Evolutionary conservation across 257 asterid species (phyloP), one percentile per base, ranked within the genome.

Genomic region (Ehretia macrophylla): DNA sequence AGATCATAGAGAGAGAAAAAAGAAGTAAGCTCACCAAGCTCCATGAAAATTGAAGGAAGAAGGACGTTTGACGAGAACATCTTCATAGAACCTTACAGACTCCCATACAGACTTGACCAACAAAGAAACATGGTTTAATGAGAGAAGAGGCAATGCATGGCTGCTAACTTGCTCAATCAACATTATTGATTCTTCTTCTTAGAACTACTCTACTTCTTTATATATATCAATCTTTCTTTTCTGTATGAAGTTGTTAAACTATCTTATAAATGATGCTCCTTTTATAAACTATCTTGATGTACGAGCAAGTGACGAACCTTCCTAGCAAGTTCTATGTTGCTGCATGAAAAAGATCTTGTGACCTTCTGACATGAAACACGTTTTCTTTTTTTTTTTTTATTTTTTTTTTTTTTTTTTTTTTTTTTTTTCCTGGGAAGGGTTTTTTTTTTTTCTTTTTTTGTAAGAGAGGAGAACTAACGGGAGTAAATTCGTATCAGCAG

Each of bases 1-100:
- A n/a, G n/a, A n/a, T n/a, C n/a, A n/a, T n/a, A n/a, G n/a, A n/a
- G n/a, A n/a, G n/a, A n/a, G n/a, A n/a, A n/a, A n/a, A n/a, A n/a
- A n/a, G n/a, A n/a, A n/a, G n/a, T n/a, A n/a, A n/a, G 16, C 56
- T 48, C 32, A 75, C 82, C 82, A 76, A 39, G 82, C 78, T 23
- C 82, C 82, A 11, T 21, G 62, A 64, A 76, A 76, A 18, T 68
- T 59, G 37, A 76, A 68, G 39, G 76, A 72, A 38, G 78, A 56
- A 48, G 82, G 82, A 32, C 82, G 78, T 58, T 76, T 76, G 38
- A 76, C 65, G 18, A 62, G 58, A 40, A 48, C 73, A 45, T 72
- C 70, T 48, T 72, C 73, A 32, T 76, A 76, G 57, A 76, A 76
- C 18, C 65, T 66, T 6, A 53, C 59, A 3, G 82, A 68, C 39